Evolutionary conservation across 176 grass and related monocot species (phyloP), one percentile per base, ranked within the genome.

Genomic region (Avena eriantha): DNA sequence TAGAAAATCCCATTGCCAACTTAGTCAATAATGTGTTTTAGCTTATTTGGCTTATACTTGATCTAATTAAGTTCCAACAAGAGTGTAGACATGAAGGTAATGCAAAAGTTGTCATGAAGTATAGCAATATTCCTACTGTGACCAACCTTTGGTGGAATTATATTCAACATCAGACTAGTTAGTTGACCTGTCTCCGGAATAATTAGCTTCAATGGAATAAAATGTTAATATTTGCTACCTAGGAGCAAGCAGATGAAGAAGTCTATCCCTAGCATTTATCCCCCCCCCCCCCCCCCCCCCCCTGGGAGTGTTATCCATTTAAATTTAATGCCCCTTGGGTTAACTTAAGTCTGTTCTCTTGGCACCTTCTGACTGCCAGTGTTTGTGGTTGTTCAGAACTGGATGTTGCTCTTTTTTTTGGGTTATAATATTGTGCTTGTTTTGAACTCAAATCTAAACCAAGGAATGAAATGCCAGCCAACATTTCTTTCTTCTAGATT

Each of bases 401-500:
- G 16, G 14, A 51, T 74, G 7, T 73, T 64, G 46, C 45, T 73
- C 14, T 3, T 41, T 33, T 59, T 8, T 54, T 68, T 51, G 55
- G 31, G 23, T 54, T 76, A 54, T 54, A 76, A 54, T 54, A 76
- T 53, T 76, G 22, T 53, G 15, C 34, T 88, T 82, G 12, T 58
- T 82, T 22, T 57, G 7, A 82, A 65, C 57, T 82, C 35, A 73
- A 41, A 43, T 71, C 13, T 72, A 45, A 83, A 43, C 19, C 0
- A 5, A 84, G 73, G 53, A 43, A 45, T 73, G 50, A 73, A 83
- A 34, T 69, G 12, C 72, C 35, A 22, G 49, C 22, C 17, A 53
- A 34, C 59, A 76, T 83, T 83, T 50, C 39, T 81, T 87, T 35
- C 47, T 75, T 58, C 54, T 85, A 85, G 26, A 67, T 66, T 48